Conservation (phyloP, 768 basidiomycete species). For the Amanita rimosa region DNA sequence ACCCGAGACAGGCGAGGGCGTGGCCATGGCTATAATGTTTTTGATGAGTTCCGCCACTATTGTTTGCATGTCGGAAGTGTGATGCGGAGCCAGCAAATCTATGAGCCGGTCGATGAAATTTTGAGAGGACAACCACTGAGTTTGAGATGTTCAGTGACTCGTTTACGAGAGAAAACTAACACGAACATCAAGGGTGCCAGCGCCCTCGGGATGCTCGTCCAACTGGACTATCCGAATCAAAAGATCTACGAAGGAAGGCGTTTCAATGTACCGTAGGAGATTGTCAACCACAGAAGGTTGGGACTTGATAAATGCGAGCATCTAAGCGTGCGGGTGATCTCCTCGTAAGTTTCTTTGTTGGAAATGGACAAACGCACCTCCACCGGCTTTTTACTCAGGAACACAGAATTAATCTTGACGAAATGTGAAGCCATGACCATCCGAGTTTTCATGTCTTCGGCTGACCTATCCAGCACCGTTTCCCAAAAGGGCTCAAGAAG, state of each 20-base stretch:
- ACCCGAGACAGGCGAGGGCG: conserved; percentile 71
- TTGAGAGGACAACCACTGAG: conserved; percentile 81
- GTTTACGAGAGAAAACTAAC: conserved; percentile 14
- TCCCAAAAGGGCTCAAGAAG: conserved; percentile 90
- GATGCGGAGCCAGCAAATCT: conserved; percentile 68
- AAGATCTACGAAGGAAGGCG: conserved; percentile 85
- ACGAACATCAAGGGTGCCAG: conserved; percentile 82
- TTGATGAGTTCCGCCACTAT: conserved; percentile 89
- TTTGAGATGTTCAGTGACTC: conserved; percentile 6
- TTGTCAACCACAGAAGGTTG: conserved; percentile 77
- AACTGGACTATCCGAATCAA: conserved; percentile 84
- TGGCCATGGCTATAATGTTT: conserved; percentile 88
- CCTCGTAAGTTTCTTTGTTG: not conserved
- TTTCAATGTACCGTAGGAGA: conserved; percentile 76
- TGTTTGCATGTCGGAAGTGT: conserved; percentile 67
- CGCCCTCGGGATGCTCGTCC: conserved; percentile 73
- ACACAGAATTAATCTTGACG: conserved; percentile 85
- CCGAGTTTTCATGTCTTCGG: conserved; percentile 80
- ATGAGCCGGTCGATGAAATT: conserved; percentile 74
- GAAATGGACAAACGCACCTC: conserved; percentile 52
- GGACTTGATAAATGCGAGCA: conserved; percentile 83
- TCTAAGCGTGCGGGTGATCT: conserved; percentile 34
- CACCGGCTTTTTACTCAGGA: conserved; percentile 78
- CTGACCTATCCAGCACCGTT: conserved; percentile 63
- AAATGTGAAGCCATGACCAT: conserved; percentile 88